Evolutionary conservation across 441 rosid species (phyloP).

Genomic region (Arabidopsis hybrid): DNA sequence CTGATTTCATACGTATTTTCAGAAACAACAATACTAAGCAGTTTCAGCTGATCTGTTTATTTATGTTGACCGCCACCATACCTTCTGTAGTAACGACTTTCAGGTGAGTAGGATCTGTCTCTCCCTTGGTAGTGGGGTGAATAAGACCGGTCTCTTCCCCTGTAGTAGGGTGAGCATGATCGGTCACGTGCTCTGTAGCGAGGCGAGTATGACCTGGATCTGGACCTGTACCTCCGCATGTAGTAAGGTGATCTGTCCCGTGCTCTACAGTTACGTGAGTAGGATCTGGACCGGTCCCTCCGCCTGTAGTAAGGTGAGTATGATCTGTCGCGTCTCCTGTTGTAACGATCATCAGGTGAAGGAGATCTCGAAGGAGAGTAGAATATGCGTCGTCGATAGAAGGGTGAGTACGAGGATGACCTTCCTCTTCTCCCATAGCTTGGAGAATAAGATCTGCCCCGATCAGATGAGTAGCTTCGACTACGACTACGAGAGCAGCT

Average conservation of each 20-base stretch:
- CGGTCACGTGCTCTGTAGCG: constrained; percentile 46
- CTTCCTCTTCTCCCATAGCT: constrained; percentile 39
- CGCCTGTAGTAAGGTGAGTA: constrained; percentile 60
- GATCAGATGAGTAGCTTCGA: constrained; percentile 46
- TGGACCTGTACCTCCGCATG: constrained; percentile 47
- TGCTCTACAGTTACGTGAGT: constrained; percentile 54
- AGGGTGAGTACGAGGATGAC: constrained; percentile 57
- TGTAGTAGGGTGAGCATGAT: constrained; percentile 51
- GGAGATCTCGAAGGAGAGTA: constrained; percentile 58
- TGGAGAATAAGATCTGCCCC: constrained; percentile 55
- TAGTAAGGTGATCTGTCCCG: constrained; percentile 46
- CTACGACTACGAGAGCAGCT: constrained; percentile 51
- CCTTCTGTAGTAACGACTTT: constrained; percentile 38
- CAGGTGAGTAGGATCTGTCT: constrained; percentile 38
- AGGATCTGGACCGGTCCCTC: constrained; percentile 53
- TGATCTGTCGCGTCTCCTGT: constrained; percentile 53
- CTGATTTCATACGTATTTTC: constrained; percentile 4
- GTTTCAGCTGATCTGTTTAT: neutral
- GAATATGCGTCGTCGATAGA: constrained; percentile 46
- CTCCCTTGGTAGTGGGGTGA: constrained; percentile 38
- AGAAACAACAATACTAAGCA: neutral
- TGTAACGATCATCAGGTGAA: constrained; percentile 56
- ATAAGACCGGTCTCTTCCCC: constrained; percentile 43
- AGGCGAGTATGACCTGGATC: constrained; percentile 34
- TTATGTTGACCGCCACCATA: constrained; percentile 1